Conservation (phyloP, 2,329 filamentous ascomycete genomes). For the Xylariales sp. region DNA sequence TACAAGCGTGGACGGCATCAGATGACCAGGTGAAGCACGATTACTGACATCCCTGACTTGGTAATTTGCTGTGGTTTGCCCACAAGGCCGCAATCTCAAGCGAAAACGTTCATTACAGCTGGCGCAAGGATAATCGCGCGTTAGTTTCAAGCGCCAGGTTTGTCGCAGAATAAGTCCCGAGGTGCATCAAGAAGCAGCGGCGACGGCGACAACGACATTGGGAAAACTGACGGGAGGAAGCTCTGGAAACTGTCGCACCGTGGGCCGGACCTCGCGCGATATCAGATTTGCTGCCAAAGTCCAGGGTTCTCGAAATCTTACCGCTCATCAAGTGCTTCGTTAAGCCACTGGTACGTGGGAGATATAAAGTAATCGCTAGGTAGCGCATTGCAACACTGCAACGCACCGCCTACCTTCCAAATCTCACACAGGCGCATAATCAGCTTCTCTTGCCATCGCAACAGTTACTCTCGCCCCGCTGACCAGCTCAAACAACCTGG, state of each 20-base stretch:
- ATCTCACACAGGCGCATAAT: neutral
- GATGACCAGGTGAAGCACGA: neutral
- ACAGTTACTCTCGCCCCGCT: no score
- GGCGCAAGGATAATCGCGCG: slow-evolving; percentile 42
- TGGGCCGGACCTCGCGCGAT: slow-evolving; percentile 7
- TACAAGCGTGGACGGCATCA: slow-evolving; percentile 1
- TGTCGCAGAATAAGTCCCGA: slow-evolving; percentile 9
- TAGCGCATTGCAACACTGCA: no score
- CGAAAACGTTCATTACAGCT: slow-evolving; percentile 26
- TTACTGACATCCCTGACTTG: neutral
- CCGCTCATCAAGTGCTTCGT: neutral
- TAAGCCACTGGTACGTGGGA: neutral
- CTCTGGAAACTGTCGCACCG: neutral
- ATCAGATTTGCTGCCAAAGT: neutral
- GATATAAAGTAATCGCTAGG: neutral
- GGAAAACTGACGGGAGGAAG: slow-evolving; percentile 12
- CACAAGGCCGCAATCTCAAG: slow-evolving; percentile 6
- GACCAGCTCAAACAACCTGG: no score
- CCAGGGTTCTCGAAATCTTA: slow-evolving; percentile 2
- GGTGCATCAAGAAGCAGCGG: slow-evolving; percentile 1
- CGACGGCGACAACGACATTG: slow-evolving; percentile 7
- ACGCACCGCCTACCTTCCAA: neutral
- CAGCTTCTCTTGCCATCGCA: no score
- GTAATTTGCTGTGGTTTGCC: neutral
- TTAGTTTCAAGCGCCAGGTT: slow-evolving; percentile 37